Percentiles rank a stretch among this genome's conserved stretches.
phyloP scores from a whole-genome alignment of 306 rosid genomes.

The Rosa chinensis region DNA sequence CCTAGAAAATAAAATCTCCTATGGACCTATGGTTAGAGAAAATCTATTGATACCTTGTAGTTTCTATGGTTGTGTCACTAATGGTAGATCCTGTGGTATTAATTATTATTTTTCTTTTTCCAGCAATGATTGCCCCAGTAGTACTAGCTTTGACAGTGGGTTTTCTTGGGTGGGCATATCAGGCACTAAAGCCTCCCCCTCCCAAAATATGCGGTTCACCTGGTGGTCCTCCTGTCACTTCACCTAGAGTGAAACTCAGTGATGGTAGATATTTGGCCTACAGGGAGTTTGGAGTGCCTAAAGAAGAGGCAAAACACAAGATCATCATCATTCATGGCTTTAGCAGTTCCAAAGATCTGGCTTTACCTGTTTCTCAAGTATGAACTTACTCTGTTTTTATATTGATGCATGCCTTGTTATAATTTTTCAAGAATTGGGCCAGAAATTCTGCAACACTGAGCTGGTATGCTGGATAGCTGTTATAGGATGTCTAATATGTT shows the following conservation, averaged over 20 bases:
- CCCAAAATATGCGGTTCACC: conserved; percentile 64
- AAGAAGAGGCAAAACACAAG: conserved; percentile 63
- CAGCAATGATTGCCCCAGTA: conserved; percentile 59
- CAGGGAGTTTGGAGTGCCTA: conserved; percentile 62
- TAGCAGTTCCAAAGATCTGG: conserved; percentile 48
- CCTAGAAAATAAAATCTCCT: neutral
- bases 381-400: conserved; percentile 7
- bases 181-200: conserved; percentile 57
- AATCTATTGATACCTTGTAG: neutral
- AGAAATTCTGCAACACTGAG: neutral
- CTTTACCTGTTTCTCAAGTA: conserved; percentile 59
- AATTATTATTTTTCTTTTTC: neutral
- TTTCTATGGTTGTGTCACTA: neutral
- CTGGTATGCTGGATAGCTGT: neutral
- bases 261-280: conserved; percentile 86
- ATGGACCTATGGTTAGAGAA: neutral
- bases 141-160: conserved; percentile 53
- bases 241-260: conserved; percentile 63
- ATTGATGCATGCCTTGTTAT: neutral
- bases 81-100: neutral
- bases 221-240: conserved; percentile 60
- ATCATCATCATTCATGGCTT: conserved; percentile 69
- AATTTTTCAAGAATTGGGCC: no score
- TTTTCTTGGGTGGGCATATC: conserved; percentile 52
- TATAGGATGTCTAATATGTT: neutral